These are phyloP conservation scores for Sporothrix brunneoviolacea DNA, from an alignment of 2,329 filamentous ascomycete species.

Conservation along the genomic window DNA sequence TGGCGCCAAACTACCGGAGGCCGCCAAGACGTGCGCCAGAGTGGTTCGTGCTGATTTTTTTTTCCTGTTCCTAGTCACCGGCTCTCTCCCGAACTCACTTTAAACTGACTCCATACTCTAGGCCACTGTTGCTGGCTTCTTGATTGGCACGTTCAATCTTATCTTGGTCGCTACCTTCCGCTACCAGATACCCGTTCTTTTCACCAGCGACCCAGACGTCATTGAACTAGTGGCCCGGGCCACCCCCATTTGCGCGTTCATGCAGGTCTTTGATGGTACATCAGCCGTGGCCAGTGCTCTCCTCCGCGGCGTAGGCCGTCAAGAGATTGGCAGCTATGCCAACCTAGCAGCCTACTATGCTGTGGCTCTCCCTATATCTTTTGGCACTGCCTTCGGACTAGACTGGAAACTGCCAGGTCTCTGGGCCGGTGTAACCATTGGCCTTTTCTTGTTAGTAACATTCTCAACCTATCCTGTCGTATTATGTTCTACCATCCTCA, in stretches of 20 bases:
- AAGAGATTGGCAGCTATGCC: slow-evolving; percentile 83
- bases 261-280: slow-evolving; percentile 84
- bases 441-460: slow-evolving; percentile 52
- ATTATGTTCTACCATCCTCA: slow-evolving; percentile 13
- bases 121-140: slow-evolving; percentile 56
- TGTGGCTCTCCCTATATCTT: slow-evolving; percentile 76
- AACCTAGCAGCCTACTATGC: slow-evolving; percentile 83
- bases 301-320: slow-evolving; percentile 77
- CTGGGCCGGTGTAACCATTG: slow-evolving; percentile 73
- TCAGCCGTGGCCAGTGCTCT: slow-evolving; percentile 76
- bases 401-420: slow-evolving; percentile 72
- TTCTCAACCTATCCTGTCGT: background rate
- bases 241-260: slow-evolving; percentile 75
- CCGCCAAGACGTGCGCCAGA: slow-evolving; percentile 72
- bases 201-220: slow-evolving; percentile 67
- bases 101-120: slow-evolving; percentile 16
- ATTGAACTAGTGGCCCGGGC: slow-evolving; percentile 60
- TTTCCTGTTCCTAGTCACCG: background rate
- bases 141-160: slow-evolving; percentile 76
- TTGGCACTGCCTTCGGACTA: slow-evolving; percentile 69
- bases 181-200: slow-evolving; percentile 67
- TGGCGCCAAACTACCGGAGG: slow-evolving; percentile 72
- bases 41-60: slow-evolving; percentile 47
- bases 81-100: background rate
- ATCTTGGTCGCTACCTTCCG: slow-evolving; percentile 61